Conservation (phyloP, 164 flowering plant species). For the Litsea cubeba region DNA sequence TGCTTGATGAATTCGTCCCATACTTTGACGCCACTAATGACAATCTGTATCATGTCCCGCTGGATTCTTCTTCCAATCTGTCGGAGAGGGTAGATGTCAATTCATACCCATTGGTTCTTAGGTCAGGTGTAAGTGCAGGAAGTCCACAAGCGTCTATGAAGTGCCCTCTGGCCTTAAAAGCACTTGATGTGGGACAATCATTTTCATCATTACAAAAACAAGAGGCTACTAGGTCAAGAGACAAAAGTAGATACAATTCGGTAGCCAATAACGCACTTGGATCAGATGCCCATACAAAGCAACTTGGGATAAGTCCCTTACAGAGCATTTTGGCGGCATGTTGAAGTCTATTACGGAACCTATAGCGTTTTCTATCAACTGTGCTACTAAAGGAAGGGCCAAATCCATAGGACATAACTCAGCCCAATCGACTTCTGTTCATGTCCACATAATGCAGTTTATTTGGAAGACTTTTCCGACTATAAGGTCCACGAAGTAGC, state of each 20-base stretch:
- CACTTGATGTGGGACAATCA: constrained; percentile 21
- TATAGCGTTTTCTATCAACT: constrained; percentile 55
- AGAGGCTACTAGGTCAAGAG: constrained; percentile 6
- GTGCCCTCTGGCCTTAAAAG: constrained; percentile 14
- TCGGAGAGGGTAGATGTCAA: constrained; percentile 14
- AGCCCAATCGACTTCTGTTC: constrained; percentile 32
- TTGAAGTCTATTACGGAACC: constrained; percentile 53
- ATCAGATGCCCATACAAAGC: constrained; percentile 22
- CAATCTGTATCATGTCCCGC: constrained; percentile 6
- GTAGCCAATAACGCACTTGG: constrained; percentile 1
- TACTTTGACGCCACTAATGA: constrained; percentile 43
- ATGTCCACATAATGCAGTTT: constrained; percentile 16
- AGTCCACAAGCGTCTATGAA: not conserved
- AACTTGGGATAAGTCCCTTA: constrained; percentile 22
- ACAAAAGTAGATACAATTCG: not conserved
- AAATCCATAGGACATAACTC: constrained; percentile 25
- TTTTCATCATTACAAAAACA: constrained; percentile 38
- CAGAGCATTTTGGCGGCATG: constrained; percentile 36
- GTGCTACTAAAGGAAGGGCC: constrained; percentile 32
- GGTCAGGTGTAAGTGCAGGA: constrained; percentile 30
- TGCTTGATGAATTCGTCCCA: constrained; percentile 41
- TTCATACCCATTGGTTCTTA: constrained; percentile 9
- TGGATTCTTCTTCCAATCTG: constrained; percentile 23
- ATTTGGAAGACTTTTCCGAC: no score
- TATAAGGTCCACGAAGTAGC: no score